Evolutionary conservation across 129 eudicot genomes (phyloP).

Genomic region (Deinandra increscens): DNA sequence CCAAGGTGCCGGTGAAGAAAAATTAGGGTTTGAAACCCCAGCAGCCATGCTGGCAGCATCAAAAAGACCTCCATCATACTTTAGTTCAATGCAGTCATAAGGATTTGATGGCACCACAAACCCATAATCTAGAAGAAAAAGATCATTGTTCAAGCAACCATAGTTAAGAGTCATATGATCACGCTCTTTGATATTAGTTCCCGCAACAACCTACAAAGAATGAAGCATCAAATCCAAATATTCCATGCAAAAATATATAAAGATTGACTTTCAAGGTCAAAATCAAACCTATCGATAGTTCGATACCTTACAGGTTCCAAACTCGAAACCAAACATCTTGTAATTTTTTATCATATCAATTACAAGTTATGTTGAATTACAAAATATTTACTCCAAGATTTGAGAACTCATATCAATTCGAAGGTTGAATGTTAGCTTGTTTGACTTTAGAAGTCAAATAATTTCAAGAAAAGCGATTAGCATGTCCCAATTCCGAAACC

Average conservation of each 20-base stretch:
- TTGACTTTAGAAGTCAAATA: conserved; percentile 10
- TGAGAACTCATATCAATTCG: background rate
- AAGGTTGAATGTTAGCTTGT: background rate
- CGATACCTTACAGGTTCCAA: background rate
- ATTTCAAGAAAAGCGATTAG: background rate
- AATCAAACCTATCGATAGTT: background rate
- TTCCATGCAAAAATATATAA: background rate
- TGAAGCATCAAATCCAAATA: background rate
- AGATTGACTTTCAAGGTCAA: background rate
- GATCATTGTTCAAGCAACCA: conserved; percentile 78
- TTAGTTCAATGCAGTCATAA: conserved; percentile 79
- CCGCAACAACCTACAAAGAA: conserved; percentile 71
- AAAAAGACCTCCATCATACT: conserved; percentile 75
- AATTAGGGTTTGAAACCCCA: conserved; percentile 76
- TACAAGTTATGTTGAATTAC: background rate
- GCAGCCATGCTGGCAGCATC: conserved; percentile 98
- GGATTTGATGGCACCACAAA: conserved; percentile 81
- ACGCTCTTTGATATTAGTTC: conserved; percentile 54
- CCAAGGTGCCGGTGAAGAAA: conserved; percentile 88
- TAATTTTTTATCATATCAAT: background rate
- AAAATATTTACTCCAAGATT: background rate
- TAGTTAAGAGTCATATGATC: conserved; percentile 72
- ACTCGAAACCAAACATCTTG: background rate
- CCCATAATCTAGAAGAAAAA: conserved; percentile 91
- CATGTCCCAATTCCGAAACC: background rate